Evolutionary conservation across 208 protist genomes (phyloP), one percentile per base, ranked within the genome.

Genomic region (Crithidia thermophila): DNA sequence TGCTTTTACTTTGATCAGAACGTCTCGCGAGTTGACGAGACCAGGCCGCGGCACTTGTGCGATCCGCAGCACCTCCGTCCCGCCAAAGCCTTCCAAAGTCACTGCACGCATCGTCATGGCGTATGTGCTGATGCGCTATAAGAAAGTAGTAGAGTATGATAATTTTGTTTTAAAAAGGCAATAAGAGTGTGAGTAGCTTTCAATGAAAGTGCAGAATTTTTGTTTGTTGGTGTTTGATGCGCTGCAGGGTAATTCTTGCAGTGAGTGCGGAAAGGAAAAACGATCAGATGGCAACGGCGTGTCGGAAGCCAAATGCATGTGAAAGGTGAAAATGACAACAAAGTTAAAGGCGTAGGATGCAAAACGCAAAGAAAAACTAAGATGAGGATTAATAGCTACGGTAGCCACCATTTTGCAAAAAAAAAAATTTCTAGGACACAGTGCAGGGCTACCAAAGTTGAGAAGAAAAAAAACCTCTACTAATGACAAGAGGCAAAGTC

Each of bases 1-100:
- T 1, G 91, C 88, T 63, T 85, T 85, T 21, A 97, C 88, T 52
- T 84, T 88, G 37, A 98, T 91, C 46, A 97, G 87, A 9, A 97
- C 72, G 45, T 92, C 84, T 18, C 45, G 73, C 13, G 72, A 60
- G 43, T 61, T 56, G 2, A 67, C 56, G 21, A 94, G 23, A 4
- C 49, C 58, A 5, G 65, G 68, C 28, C 67, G 76, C 13, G 85
- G 75, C 13, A 94, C 56, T 31, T 67, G 68, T 8, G 78, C 83
- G 43, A 92, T 20, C 47, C 84, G 74, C 18, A 94, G 56, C 71
- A 91, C 79, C 58, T 85, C 72, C 25, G 64, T 55, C 43, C 52
- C 84, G 14, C 89, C 85, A 72, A 92, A 94, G 23, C 75, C 85
- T 63, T 89, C 91, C 18, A 90, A 66, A 34, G 85, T 90, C 10